Conservation (phyloP, 2,329 filamentous ascomycete genomes). For the Penicillium sp. region DNA sequence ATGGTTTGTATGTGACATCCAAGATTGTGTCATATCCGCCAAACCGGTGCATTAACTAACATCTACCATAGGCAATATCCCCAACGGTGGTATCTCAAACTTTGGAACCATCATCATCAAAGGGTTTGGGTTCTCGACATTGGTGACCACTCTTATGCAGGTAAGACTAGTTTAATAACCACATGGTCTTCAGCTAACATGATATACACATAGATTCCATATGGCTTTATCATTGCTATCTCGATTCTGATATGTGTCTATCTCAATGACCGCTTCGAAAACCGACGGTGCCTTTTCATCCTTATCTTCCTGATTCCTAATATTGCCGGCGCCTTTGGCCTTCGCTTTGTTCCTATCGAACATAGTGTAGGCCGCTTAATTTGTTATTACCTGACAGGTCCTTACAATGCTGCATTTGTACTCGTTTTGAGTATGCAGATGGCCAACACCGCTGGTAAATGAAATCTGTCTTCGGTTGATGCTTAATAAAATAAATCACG, state of each 20-base stretch:
- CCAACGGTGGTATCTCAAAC: constrained; percentile 58
- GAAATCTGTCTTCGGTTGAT: background rate
- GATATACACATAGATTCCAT: constrained; percentile 40
- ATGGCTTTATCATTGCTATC: constrained; percentile 50
- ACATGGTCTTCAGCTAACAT: background rate
- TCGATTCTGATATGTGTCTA: constrained; percentile 51
- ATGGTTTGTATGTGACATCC: constrained; percentile 37
- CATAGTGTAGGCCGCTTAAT: constrained; percentile 55
- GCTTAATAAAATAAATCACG: too few species aligned
- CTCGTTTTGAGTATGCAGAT: constrained; percentile 48
- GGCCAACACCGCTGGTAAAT: constrained; percentile 44
- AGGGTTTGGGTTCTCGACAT: constrained; percentile 55
- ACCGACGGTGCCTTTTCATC: constrained; percentile 53
- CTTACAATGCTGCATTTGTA: constrained; percentile 55
- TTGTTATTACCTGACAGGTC: constrained; percentile 57
- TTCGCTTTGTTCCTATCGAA: constrained; percentile 52
- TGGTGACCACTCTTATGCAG: constrained; percentile 55
- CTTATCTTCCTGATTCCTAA: constrained; percentile 59
- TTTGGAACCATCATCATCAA: constrained; percentile 60
- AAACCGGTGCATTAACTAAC: background rate
- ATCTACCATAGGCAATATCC: constrained; percentile 40
- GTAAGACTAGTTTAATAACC: constrained; percentile 15
- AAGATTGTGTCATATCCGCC: too few species aligned
- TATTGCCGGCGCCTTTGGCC: constrained; percentile 57
- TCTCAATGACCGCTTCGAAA: constrained; percentile 48